Evolutionary conservation across 2,329 filamentous ascomycete genomes (phyloP).

Genomic region (Xylariomycetidae sp.): DNA sequence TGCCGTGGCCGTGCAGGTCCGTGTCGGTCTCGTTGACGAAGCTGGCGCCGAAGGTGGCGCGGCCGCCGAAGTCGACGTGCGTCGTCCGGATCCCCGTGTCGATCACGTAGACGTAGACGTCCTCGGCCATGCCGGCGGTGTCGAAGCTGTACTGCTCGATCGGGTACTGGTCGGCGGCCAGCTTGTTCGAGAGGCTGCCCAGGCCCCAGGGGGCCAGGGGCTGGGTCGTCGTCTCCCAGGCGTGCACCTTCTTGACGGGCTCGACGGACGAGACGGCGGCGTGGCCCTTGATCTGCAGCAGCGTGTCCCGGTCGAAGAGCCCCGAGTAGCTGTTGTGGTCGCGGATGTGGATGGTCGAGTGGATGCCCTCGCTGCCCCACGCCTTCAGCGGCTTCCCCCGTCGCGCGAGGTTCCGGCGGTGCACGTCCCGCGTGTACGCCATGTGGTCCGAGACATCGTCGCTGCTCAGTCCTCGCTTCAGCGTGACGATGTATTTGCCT

Average conservation of each 20-base stretch:
- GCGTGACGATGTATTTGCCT: conserved; percentile 2
- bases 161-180: background rate
- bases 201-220: conserved; percentile 1
- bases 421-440: conserved; percentile 2
- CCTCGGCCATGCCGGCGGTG: background rate
- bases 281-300: conserved; percentile 1
- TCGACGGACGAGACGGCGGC: conserved; percentile 1
- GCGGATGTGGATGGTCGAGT: background rate
- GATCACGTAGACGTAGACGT: conserved; percentile 1
- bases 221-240: background rate
- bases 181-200: background rate
- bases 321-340: conserved; percentile 2
- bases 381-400: background rate
- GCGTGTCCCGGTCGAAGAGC: background rate
- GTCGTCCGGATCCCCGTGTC: conserved; percentile 1
- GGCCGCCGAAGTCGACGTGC: conserved; percentile 1
- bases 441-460: conserved; percentile 1
- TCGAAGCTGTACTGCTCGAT: conserved; percentile 1
- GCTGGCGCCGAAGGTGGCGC: conserved; percentile 1
- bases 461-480: background rate
- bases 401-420: conserved; percentile 1
- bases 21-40: conserved; percentile 1
- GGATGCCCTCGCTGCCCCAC: background rate
- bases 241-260: background rate
- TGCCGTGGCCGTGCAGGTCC: conserved; percentile 10